Conservation (phyloP, 2,329 filamentous ascomycete genomes). For the Fusarium keratoplasticum region DNA sequence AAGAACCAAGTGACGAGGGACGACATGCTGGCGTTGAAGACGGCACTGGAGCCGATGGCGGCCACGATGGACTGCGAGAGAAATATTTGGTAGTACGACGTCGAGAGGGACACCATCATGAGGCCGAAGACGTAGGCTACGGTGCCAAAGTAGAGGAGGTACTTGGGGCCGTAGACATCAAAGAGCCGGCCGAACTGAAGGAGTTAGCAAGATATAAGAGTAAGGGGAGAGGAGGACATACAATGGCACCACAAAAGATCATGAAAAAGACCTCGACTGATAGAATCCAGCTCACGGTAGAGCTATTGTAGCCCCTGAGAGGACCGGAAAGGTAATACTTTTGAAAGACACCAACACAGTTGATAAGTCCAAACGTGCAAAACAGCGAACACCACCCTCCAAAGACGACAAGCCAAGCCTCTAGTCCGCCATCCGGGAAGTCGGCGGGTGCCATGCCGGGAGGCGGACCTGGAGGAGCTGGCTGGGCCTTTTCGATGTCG, state of each 20-base stretch:
- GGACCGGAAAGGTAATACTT: conserved; percentile 66
- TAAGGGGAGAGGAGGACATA: conserved; percentile 47
- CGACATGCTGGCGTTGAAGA: conserved; percentile 58
- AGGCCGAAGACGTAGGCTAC: conserved; percentile 71
- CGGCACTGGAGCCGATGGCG: conserved; percentile 55
- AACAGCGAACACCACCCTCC: conserved; percentile 58
- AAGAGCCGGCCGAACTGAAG: conserved; percentile 67
- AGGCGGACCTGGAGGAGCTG: conserved; percentile 35
- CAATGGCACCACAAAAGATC: conserved; percentile 61
- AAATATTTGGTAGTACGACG: conserved; percentile 58
- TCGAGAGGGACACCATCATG: conserved; percentile 71
- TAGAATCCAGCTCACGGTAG: conserved; percentile 70
- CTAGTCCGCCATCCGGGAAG: conserved; percentile 68
- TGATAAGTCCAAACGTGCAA: conserved; percentile 58
- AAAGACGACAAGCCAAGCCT: conserved; percentile 69
- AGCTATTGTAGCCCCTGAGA: conserved; percentile 60
- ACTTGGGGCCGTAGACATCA: conserved; percentile 73
- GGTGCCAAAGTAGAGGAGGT: conserved; percentile 64
- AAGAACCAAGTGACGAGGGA: conserved; percentile 64
- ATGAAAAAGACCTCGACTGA: conserved; percentile 63
- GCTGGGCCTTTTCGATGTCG: conserved; percentile 39
- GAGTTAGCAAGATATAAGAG: not conserved
- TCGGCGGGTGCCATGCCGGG: conserved; percentile 58
- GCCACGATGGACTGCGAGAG: conserved; percentile 56
- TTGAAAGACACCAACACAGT: conserved; percentile 67